Conservation (phyloP, 495 filamentous ascomycete species). For the Aspergillus cristatus region DNA sequence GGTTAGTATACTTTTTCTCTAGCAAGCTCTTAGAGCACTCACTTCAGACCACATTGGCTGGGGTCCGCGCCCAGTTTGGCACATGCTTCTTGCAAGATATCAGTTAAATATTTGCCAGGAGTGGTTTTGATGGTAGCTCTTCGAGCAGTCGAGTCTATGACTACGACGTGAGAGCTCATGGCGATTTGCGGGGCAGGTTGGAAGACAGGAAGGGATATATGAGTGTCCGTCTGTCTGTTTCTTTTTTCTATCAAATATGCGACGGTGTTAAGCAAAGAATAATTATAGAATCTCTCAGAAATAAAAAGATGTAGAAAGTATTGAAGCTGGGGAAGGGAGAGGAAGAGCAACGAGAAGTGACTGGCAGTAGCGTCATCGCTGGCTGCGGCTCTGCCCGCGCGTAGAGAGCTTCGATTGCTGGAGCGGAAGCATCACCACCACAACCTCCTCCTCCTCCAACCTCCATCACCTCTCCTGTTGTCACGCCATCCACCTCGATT, state of each 20-base stretch:
- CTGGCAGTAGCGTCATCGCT: constrained; percentile 30
- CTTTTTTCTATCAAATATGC: background rate
- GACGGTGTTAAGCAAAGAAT: no score
- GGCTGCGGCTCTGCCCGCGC: no score
- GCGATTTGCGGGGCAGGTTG: constrained; percentile 5
- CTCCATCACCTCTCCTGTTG: constrained; percentile 10
- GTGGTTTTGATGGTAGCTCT: constrained; percentile 73
- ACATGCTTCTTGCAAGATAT: constrained; percentile 81
- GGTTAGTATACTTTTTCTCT: constrained; percentile 10
- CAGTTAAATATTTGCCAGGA: constrained; percentile 67
- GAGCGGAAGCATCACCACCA: constrained; percentile 9
- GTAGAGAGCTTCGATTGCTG: no score
- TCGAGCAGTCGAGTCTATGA: constrained; percentile 67
- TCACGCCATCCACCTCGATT: constrained; percentile 5
- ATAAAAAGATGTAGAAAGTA: constrained; percentile 1
- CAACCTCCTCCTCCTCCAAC: constrained; percentile 19
- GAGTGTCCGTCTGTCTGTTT: background rate
- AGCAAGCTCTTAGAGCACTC: constrained; percentile 15
- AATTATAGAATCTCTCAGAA: background rate
- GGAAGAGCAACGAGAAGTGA: background rate
- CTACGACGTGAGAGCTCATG: constrained; percentile 86
- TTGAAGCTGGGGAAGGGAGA: background rate
- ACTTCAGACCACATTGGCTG: constrained; percentile 77
- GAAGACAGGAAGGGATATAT: background rate
- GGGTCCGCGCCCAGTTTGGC: constrained; percentile 61